Conservation (phyloP, 495 filamentous ascomycete species). For the Aspergillus homomorphus region DNA sequence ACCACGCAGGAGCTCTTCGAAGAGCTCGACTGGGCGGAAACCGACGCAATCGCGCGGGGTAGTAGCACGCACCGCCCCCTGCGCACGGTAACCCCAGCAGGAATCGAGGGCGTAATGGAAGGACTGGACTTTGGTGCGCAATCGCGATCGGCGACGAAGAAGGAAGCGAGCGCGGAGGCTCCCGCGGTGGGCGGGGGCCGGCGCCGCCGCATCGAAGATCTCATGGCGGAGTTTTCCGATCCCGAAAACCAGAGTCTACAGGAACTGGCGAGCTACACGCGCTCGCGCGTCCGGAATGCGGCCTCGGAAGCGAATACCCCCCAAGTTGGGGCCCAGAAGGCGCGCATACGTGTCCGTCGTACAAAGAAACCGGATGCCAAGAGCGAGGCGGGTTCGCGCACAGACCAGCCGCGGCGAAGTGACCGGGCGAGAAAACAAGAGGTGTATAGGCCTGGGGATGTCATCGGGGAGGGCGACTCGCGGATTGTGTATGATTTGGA, state of each 20-base stretch:
- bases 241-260: conserved; percentile 22
- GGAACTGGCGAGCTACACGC: conserved; percentile 20
- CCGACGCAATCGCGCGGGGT: conserved; percentile 37
- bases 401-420: conserved; percentile 11
- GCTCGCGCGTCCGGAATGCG: conserved; percentile 16
- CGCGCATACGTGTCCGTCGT: conserved; percentile 32
- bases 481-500: conserved; percentile 66
- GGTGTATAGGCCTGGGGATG: conserved; percentile 30
- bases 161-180: conserved; percentile 3
- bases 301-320: conserved; percentile 8
- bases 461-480: conserved; percentile 76
- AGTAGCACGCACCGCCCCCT: conserved; percentile 17
- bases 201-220: conserved; percentile 12
- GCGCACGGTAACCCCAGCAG: conserved; percentile 22
- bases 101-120: conserved; percentile 40
- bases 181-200: not conserved
- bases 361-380: conserved; percentile 30
- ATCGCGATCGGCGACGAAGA: not conserved
- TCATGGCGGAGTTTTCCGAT: conserved; percentile 22
- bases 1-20: conserved; percentile 57
- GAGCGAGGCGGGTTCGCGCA: conserved; percentile 17
- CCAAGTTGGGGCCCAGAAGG: conserved; percentile 19
- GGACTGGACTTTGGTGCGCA: conserved; percentile 28
- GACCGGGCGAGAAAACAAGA: conserved; percentile 16
- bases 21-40: conserved; percentile 48